Evolutionary conservation across 148 eudicot species (phyloP).

Genomic region (Linanthus parryae): DNA sequence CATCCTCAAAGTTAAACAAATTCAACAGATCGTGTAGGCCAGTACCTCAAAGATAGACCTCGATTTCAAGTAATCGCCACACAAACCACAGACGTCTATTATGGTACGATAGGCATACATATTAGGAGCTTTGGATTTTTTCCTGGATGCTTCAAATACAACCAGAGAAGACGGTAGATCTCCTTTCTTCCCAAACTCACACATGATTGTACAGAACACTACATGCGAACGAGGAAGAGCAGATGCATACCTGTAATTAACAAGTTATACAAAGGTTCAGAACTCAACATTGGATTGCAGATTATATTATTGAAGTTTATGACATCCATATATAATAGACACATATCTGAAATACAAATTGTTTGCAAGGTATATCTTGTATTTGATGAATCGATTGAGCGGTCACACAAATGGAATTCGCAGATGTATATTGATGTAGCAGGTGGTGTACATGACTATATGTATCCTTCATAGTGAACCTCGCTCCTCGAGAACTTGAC

Average conservation of each 20-base stretch:
- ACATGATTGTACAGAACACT: slow-evolving; percentile 59
- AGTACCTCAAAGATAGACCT: slow-evolving; percentile 89
- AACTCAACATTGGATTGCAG: too few relatives aligned
- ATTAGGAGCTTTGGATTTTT: slow-evolving; percentile 49
- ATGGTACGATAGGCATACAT: slow-evolving; percentile 86
- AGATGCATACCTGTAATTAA: slow-evolving; percentile 59
- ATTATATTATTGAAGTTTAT: too few relatives aligned
- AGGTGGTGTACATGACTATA: too few relatives aligned
- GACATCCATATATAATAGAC: too few relatives aligned
- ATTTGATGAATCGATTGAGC: too few relatives aligned
- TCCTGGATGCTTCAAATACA: slow-evolving; percentile 74
- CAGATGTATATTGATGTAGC: too few relatives aligned
- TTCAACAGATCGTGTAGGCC: slow-evolving; percentile 7
- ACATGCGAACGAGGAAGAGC: slow-evolving; percentile 50
- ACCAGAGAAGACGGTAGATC: slow-evolving; percentile 65
- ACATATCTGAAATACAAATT: too few relatives aligned
- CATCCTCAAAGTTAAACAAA: not conserved
- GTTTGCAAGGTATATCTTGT: too few relatives aligned
- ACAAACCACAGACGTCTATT: slow-evolving; percentile 88
- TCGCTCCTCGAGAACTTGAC: too few relatives aligned
- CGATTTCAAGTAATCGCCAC: slow-evolving; percentile 69
- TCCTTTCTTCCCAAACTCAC: slow-evolving; percentile 76
- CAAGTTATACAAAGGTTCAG: too few relatives aligned
- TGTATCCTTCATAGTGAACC: too few relatives aligned
- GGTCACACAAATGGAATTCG: too few relatives aligned